A percentile compares a stretch with the other conserved stretches of the same genome.
These are phyloP conservation scores for Ceratocystis ficicola DNA, from an alignment of 2,329 filamentous ascomycete genomes.

Conservation along the genomic window DNA sequence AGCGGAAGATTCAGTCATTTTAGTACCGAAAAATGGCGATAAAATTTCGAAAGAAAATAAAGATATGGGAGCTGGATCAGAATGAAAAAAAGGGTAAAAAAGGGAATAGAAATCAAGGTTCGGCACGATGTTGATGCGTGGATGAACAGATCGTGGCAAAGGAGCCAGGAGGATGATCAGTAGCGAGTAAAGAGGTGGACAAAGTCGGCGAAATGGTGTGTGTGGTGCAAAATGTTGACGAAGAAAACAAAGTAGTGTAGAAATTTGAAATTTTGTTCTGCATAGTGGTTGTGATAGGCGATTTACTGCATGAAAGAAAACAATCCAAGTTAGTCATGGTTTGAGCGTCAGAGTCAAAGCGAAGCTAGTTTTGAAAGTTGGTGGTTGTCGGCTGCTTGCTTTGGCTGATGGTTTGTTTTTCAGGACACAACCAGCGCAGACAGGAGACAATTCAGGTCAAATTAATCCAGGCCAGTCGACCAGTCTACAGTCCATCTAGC, in stretches of 20 bases:
- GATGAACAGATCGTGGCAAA: background rate
- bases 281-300: conserved; percentile 17
- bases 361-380: background rate
- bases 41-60: background rate
- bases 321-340: conserved; percentile 7
- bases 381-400: background rate
- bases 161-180: conserved; percentile 17
- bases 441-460: background rate
- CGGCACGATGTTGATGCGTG: conserved; percentile 13
- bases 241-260: conserved; percentile 12
- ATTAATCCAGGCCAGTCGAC: background rate
- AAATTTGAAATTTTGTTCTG: conserved; percentile 19
- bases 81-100: background rate
- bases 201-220: conserved; percentile 6
- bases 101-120: conserved; percentile 15
- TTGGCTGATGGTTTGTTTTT: background rate
- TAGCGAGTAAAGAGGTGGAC: conserved; percentile 10
- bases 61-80: background rate
- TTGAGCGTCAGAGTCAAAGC: background rate
- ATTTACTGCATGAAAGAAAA: conserved; percentile 7
- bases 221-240: conserved; percentile 9
- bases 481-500: background rate
- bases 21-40: background rate
- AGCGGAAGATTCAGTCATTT: background rate
- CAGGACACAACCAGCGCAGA: background rate